Conservation (phyloP, 495 filamentous ascomycete genomes). For the Pseudevernia furfuracea region DNA sequence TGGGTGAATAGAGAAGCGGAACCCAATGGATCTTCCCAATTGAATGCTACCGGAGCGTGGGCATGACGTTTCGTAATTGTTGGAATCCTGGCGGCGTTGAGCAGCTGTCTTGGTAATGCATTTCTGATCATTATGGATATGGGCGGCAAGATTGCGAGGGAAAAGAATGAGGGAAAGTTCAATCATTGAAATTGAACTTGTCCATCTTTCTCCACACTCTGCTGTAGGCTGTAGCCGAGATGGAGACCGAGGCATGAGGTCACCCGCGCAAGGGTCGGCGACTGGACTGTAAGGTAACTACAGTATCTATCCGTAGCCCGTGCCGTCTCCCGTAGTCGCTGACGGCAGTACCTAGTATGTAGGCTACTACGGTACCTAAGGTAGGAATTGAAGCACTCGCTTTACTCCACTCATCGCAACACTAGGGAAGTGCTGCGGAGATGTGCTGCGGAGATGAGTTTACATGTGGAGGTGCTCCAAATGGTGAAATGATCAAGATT, state of each 20-base stretch:
- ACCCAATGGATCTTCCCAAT: constrained; percentile 87
- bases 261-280: background rate
- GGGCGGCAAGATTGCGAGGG: background rate
- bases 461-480: no score
- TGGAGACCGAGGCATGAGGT: constrained; percentile 13
- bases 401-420: background rate
- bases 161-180: background rate
- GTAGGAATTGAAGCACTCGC: background rate
- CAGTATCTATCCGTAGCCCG: background rate
- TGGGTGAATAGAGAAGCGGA: constrained; percentile 69
- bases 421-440: background rate
- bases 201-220: background rate
- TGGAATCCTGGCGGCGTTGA: background rate
- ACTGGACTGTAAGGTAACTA: no score
- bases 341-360: background rate
- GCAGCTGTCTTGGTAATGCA: constrained; percentile 13
- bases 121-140: constrained; percentile 9
- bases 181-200: background rate
- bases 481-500: no score
- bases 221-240: no score
- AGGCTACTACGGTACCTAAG: no score
- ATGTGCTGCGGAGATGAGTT: no score
- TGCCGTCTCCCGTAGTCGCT: background rate
- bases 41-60: constrained; percentile 55
- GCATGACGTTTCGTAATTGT: constrained; percentile 33